phyloP scores from a whole-genome alignment of 2,329 filamentous ascomycete genomes.

The Metarhizium rileyi region DNA sequence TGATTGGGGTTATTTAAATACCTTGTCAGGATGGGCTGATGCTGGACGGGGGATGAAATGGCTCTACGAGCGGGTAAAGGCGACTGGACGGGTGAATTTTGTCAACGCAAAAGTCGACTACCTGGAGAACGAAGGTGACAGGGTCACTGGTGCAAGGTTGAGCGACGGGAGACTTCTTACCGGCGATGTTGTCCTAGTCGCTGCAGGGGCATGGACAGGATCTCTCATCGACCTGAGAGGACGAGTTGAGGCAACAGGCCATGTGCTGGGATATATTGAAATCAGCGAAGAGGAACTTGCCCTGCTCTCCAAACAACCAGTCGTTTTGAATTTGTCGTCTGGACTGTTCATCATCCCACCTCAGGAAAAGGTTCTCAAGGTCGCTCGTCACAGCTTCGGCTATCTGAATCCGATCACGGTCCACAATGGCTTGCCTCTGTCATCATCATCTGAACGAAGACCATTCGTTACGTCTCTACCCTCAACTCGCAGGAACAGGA shows the following conservation, averaged over 20 bases:
- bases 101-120: slow-evolving; percentile 38
- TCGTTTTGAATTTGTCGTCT: slow-evolving; percentile 59
- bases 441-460: slow-evolving; percentile 15
- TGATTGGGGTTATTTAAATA: slow-evolving; percentile 64
- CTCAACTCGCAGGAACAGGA: slow-evolving; percentile 27
- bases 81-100: slow-evolving; percentile 46
- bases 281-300: slow-evolving; percentile 64
- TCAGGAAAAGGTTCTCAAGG: slow-evolving; percentile 49
- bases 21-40: slow-evolving; percentile 69
- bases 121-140: slow-evolving; percentile 29
- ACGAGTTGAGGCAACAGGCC: slow-evolving; percentile 70
- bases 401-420: slow-evolving; percentile 46
- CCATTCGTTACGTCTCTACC: slow-evolving; percentile 27
- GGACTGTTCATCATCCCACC: slow-evolving; percentile 72
- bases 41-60: slow-evolving; percentile 61
- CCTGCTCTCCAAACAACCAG: slow-evolving; percentile 55
- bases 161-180: slow-evolving; percentile 26
- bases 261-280: slow-evolving; percentile 67
- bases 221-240: slow-evolving; percentile 69
- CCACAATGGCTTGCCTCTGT: slow-evolving; percentile 22
- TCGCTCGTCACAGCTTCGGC: slow-evolving; percentile 60
- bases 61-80: slow-evolving; percentile 44
- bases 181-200: slow-evolving; percentile 68
- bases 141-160: slow-evolving; percentile 43
- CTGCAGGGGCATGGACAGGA: slow-evolving; percentile 81